phyloP scores from a whole-genome alignment of 176 grass and related monocot species.

The Aegilops umbellulata region DNA sequence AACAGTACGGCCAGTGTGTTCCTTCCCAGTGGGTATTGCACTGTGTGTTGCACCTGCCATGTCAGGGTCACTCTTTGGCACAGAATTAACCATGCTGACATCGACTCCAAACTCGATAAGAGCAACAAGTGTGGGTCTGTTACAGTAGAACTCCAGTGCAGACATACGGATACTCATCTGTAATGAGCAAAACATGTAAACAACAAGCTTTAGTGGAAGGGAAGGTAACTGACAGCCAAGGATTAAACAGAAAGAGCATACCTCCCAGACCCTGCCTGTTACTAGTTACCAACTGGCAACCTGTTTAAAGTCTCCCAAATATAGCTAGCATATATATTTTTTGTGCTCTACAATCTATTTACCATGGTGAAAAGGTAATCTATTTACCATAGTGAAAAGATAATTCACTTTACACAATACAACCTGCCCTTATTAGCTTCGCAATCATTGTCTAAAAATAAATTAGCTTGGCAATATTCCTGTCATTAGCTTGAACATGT shows the following conservation, averaged over 20 bases:
- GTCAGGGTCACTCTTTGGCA: constrained; percentile 40
- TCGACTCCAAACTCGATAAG: constrained; percentile 94
- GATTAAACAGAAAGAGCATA: neutral
- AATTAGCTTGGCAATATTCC: neutral
- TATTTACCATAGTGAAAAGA: neutral
- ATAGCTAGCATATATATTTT: neutral
- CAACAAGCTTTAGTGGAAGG: neutral
- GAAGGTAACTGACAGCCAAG: neutral
- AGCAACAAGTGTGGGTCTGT: constrained; percentile 91
- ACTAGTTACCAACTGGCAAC: neutral
- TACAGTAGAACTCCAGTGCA: constrained; percentile 84
- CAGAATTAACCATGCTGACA: constrained; percentile 63
- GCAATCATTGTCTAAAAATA: neutral
- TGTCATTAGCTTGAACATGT: neutral
- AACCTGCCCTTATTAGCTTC: neutral
- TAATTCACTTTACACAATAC: neutral
- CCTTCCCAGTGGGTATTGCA: constrained; percentile 48
- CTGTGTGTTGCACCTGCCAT: constrained; percentile 16
- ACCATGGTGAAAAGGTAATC: neutral
- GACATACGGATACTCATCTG: constrained; percentile 99
- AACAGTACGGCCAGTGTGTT: constrained; percentile 51
- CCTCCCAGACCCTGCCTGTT: neutral
- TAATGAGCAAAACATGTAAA: constrained; percentile 30
- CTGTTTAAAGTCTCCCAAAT: neutral
- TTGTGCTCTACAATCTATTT: neutral